A percentile compares a stretch with the other conserved stretches of the same genome.
phyloP scores from a whole-genome alignment of 2,329 filamentous ascomycete genomes.

The Fusarium pseudocircinatum region DNA sequence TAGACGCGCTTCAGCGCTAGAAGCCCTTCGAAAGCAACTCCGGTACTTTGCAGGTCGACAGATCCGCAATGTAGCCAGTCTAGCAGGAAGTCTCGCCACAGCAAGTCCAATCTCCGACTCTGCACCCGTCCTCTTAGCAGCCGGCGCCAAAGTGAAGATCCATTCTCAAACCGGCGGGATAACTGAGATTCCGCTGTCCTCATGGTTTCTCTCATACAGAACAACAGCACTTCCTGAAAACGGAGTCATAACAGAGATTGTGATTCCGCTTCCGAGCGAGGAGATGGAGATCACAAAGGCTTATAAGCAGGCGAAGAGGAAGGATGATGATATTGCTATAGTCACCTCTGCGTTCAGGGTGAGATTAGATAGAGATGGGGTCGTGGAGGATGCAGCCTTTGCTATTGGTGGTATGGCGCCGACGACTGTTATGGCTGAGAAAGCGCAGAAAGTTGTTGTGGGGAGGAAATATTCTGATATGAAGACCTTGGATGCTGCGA shows the following conservation, averaged over 20 bases:
- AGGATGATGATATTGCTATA: not conserved
- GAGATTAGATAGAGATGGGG: not conserved
- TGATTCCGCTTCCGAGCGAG: not conserved
- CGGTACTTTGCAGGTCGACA: not conserved
- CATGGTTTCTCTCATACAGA: not conserved
- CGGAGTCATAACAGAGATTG: not conserved
- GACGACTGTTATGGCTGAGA: not conserved
- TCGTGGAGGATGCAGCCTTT: not conserved
- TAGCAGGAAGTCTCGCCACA: not conserved
- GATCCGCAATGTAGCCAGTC: not conserved
- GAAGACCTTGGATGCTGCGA: not conserved
- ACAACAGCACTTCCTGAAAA: not conserved
- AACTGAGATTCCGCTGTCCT: not conserved
- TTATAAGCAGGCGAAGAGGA: conserved; percentile 2
- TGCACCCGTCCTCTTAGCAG: not conserved
- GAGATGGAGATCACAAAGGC: not conserved
- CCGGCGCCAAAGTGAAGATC: not conserved
- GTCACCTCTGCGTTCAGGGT: not conserved
- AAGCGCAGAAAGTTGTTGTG: not conserved
- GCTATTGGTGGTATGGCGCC: not conserved
- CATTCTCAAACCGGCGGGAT: not conserved
- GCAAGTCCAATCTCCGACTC: not conserved
- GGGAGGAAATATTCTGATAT: not conserved
- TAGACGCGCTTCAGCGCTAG: not conserved
- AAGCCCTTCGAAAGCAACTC: not conserved